These are phyloP conservation scores for Pestalotiopsis sp. DNA, from an alignment of 2,329 filamentous ascomycete species.

Conservation along the genomic window DNA sequence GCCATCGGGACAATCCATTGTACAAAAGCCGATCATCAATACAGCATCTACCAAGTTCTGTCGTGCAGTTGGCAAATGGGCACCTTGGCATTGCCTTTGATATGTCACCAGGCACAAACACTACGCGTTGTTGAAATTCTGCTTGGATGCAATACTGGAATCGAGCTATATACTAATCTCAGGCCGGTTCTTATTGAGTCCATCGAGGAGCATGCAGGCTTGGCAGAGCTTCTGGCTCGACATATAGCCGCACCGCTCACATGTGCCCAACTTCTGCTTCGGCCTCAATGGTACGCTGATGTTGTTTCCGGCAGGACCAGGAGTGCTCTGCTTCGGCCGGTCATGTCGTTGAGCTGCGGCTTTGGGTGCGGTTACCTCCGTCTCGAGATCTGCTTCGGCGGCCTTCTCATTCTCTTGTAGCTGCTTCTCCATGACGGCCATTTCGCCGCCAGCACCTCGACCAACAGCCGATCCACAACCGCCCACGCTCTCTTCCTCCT, in stretches of 20 bases:
- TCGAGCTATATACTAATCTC: constrained; percentile 51
- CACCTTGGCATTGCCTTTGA: neutral
- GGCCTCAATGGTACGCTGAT: constrained; percentile 34
- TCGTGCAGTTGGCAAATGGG: constrained; percentile 1
- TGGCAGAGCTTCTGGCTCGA: constrained; percentile 94
- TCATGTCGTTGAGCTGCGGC: constrained; percentile 34
- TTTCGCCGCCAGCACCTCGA: constrained; percentile 68
- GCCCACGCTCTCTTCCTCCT: constrained; percentile 58
- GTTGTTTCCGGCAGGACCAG: constrained; percentile 22
- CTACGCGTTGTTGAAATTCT: constrained; percentile 9
- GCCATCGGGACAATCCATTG: constrained; percentile 2
- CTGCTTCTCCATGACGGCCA: constrained; percentile 78
- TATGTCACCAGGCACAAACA: neutral
- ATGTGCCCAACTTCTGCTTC: constrained; percentile 79
- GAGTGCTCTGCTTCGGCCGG: constrained; percentile 35
- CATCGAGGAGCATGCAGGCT: constrained; percentile 86
- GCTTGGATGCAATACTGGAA: neutral
- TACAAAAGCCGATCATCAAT: constrained; percentile 12
- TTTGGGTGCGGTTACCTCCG: constrained; percentile 55
- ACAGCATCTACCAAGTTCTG: constrained; percentile 2
- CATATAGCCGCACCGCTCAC: constrained; percentile 88
- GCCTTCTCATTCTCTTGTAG: constrained; percentile 65
- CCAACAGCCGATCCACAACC: constrained; percentile 76
- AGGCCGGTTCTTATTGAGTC: constrained; percentile 77
- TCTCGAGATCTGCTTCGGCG: constrained; percentile 59